Percentiles rank a stretch among this genome's conserved stretches.
phyloP scores from a whole-genome alignment of 306 rosid genomes.

The Spatholobus suberectus region DNA sequence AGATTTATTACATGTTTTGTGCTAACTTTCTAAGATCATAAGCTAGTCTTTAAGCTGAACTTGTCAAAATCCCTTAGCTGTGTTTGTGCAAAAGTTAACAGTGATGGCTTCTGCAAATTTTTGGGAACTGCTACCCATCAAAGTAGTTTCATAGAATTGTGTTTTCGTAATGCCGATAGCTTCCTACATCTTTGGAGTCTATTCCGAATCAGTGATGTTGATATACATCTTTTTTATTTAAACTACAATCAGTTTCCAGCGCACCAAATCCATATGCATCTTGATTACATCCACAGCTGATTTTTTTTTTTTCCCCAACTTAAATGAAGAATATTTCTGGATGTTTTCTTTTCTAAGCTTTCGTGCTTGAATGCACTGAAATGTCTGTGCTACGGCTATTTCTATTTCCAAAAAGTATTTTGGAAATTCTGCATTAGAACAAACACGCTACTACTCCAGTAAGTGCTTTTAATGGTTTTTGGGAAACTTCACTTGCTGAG shows the following conservation, averaged over 20 bases:
- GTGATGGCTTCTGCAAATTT: constrained; percentile 10
- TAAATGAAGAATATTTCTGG: constrained; percentile 28
- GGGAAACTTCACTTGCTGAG: constrained; percentile 24
- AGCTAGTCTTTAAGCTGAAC: constrained; percentile 6
- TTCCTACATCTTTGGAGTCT: constrained; percentile 27
- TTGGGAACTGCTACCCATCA: constrained; percentile 32
- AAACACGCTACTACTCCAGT: not conserved
- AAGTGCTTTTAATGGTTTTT: constrained; percentile 17
- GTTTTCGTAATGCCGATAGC: constrained; percentile 30
- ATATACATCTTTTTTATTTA: constrained; percentile 26
- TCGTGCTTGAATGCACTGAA: constrained; percentile 22
- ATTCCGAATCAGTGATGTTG: constrained; percentile 7
- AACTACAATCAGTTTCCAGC: constrained; percentile 35
- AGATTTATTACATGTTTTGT: constrained; percentile 17
- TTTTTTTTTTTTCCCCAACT: constrained; percentile 6
- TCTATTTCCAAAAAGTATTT: constrained; percentile 10
- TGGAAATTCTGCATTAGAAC: constrained; percentile 28
- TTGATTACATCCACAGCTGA: constrained; percentile 37
- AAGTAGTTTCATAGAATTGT: not conserved
- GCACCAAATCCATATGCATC: constrained; percentile 38
- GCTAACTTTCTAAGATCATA: not conserved
- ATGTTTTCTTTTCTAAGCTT: constrained; percentile 32
- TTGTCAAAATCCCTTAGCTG: not conserved
- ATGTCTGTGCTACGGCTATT: constrained; percentile 23
- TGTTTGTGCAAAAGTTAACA: constrained; percentile 23